These are phyloP conservation scores for Citrullus amarus DNA, from an alignment of 306 rosid species.

Conservation along the genomic window DNA sequence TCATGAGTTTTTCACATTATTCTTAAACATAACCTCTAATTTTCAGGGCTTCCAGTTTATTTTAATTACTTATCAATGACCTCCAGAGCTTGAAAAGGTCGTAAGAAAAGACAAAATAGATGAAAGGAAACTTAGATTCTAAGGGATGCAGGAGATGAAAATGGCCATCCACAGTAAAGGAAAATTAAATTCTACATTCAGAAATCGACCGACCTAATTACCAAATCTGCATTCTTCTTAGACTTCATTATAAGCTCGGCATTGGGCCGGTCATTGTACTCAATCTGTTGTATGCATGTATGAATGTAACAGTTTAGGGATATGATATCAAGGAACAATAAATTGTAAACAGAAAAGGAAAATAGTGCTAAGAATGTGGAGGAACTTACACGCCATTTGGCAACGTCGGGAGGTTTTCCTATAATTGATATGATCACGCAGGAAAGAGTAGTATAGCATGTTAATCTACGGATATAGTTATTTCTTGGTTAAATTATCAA, in stretches of 20 bases:
- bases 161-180: background rate
- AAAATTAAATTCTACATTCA: slow-evolving; percentile 20
- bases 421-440: background rate
- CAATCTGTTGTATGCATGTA: slow-evolving; percentile 40
- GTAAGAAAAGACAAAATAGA: background rate
- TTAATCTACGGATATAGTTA: background rate
- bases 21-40: background rate
- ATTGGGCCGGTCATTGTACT: slow-evolving; percentile 73
- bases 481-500: background rate
- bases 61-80: background rate
- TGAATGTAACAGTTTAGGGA: background rate
- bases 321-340: background rate
- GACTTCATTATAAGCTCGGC: slow-evolving; percentile 73
- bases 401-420: slow-evolving; percentile 69
- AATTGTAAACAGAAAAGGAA: background rate
- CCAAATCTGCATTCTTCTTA: slow-evolving; percentile 61
- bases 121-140: background rate
- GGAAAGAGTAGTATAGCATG: background rate
- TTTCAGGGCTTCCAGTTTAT: background rate
- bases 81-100: background rate
- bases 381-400: slow-evolving; percentile 62
- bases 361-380: background rate
- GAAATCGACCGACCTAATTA: slow-evolving; percentile 63
- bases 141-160: background rate
- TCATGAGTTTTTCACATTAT: background rate